Evolutionary conservation across 805 yeast genomes (phyloP), one percentile per base, ranked within the genome.

Genomic region (Candida coleopterorum): DNA sequence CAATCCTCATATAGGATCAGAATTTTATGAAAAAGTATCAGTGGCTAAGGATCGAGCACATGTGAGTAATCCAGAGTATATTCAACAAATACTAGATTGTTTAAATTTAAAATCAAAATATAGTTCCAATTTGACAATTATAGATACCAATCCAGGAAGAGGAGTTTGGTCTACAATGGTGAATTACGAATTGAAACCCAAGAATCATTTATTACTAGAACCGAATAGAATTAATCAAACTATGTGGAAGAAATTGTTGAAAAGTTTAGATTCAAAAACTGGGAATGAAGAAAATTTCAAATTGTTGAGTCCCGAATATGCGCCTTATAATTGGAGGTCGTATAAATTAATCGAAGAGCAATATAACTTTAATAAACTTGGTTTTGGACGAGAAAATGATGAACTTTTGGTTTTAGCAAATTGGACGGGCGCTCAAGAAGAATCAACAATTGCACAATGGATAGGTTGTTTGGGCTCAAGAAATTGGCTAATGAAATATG

Each of bases 361-460:
- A 18, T 32, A 32, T 17, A 17, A 23, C 3, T 32, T 32, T 9
- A 16, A n/a, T 5, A 25, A 22, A 9, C 18, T 21, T 3, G 40
- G 58, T 2, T 39, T 72, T 28, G 62, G 60, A 43, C 54, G 61
- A 12, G 53, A 79, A 14, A 77, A 82, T 54, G 62, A 73, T 38
- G 70, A 70, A 38, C 64, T 84, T 18, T 56, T 85, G 23, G 64
- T 78, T 22, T 60, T 78, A 5, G 89, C 79, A 2, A 77, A 80
- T 49, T 61, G 82, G 20, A 68, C 83, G 1, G 64, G 70, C 15
- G 34, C 52, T 25, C 52, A 63, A 7, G 84, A 83, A 9, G 93
- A 82, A 52, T 77, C 81, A 34, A 68, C 85, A 12, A 56, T 83
- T 18, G 78, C 83, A 39, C 95, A 86, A 58, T 83, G 87, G 78